phyloP scores from a whole-genome alignment of 2,329 filamentous ascomycete genomes.

The Rhynchosporium secalis region DNA sequence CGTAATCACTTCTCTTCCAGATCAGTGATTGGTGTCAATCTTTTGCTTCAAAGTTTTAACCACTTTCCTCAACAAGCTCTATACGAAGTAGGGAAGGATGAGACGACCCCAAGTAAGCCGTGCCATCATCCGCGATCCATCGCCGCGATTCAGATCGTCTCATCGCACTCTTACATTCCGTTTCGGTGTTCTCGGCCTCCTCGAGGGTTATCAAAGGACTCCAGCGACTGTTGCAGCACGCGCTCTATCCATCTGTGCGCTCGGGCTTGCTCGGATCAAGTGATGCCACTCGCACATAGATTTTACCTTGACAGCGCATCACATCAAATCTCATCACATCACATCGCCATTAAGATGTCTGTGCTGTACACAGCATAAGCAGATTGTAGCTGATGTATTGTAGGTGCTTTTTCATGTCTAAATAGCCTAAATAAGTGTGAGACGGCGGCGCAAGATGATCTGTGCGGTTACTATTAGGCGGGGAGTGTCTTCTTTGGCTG shows the following conservation, averaged over 20 bases:
- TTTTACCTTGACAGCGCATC: neutral
- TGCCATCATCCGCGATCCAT: neutral
- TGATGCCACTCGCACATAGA: neutral
- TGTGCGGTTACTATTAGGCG: neutral
- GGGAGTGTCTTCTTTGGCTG: neutral
- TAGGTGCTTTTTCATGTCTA: neutral
- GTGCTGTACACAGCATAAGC: conserved; percentile 1
- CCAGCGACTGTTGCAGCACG: neutral
- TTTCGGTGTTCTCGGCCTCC: neutral
- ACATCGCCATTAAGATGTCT: neutral
- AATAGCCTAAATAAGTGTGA: neutral
- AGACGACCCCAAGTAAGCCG: neutral
- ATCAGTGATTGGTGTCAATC: too few species aligned
- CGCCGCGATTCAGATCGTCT: neutral
- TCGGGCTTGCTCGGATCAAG: conserved; percentile 5
- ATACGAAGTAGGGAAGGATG: too few species aligned
- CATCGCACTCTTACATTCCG: neutral
- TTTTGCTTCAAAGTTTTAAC: too few species aligned
- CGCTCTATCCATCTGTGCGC: neutral
- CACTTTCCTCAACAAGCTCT: too few species aligned
- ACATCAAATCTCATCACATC: neutral
- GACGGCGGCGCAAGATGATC: conserved; percentile 2
- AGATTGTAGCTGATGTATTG: neutral
- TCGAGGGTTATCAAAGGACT: neutral
- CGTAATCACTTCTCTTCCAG: too few species aligned